These are phyloP conservation scores for Vitis cinerea DNA, from an alignment of 164 flowering plant species.

Conservation along the genomic window DNA sequence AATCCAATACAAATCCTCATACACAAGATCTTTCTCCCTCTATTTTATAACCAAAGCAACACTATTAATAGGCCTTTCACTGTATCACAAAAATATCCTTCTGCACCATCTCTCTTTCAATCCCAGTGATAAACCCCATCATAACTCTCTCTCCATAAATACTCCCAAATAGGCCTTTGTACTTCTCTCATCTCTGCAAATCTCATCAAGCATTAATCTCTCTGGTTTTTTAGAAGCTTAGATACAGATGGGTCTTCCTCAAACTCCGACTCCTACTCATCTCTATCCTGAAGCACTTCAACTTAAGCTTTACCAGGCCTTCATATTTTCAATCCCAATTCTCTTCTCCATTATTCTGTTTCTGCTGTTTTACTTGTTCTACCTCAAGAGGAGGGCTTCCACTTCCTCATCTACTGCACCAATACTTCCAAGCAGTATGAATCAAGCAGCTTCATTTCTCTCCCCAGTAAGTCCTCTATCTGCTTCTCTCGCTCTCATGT, in stretches of 20 bases:
- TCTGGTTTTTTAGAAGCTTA: background rate
- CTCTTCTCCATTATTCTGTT: constrained; percentile 73
- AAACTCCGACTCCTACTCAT: constrained; percentile 46
- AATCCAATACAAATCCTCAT: constrained; percentile 5
- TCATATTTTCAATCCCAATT: constrained; percentile 78
- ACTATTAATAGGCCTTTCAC: background rate
- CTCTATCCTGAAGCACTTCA: constrained; percentile 72
- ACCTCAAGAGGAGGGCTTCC: constrained; percentile 74
- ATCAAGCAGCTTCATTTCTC: constrained; percentile 24
- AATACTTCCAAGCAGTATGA: constrained; percentile 26
- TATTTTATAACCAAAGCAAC: background rate
- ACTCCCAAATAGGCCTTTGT: constrained; percentile 3
- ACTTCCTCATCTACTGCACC: constrained; percentile 30
- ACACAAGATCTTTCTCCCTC: background rate
- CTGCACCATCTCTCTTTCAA: constrained; percentile 12
- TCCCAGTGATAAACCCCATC: background rate
- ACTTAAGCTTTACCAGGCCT: constrained; percentile 76
- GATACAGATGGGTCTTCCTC: constrained; percentile 45
- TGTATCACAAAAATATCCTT: too few relatives aligned
- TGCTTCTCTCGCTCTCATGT: constrained; percentile 9
- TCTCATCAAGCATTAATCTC: background rate
- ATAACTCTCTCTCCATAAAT: constrained; percentile 21
- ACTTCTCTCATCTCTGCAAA: constrained; percentile 1
- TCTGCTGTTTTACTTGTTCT: constrained; percentile 73
- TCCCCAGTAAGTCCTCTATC: constrained; percentile 34